A percentile compares a stretch with the other conserved stretches of the same genome.
Evolutionary conservation across 768 basidiomycete species (phyloP).

Genomic region (Agrocybe pediades): DNA sequence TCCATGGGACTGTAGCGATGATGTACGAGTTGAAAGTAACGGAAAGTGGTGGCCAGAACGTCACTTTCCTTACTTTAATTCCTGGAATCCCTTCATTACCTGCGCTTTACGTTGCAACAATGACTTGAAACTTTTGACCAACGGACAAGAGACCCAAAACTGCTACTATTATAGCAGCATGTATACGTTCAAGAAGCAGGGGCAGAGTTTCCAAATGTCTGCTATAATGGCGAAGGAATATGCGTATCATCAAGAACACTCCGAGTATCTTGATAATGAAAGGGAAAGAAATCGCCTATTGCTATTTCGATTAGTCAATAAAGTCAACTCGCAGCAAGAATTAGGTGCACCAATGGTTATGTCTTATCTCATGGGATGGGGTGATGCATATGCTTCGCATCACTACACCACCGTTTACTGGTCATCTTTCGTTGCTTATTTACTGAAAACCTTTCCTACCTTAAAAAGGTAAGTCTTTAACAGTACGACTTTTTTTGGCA

Average conservation of each 20-base stretch:
- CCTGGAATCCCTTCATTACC: slow-evolving; percentile 27
- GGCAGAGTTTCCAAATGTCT: slow-evolving; percentile 31
- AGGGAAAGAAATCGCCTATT: slow-evolving; percentile 25
- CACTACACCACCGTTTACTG: slow-evolving; percentile 37
- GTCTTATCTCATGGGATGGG: slow-evolving; percentile 44
- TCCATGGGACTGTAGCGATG: slow-evolving; percentile 22
- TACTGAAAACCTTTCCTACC: not conserved
- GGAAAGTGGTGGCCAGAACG: slow-evolving; percentile 32
- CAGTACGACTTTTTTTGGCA: too few species aligned
- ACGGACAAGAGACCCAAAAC: slow-evolving; percentile 31
- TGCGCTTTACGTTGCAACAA: slow-evolving; percentile 31
- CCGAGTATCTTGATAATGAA: too few species aligned
- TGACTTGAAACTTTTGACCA: slow-evolving; percentile 39
- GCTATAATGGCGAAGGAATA: slow-evolving; percentile 36
- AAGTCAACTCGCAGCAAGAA: slow-evolving; percentile 34
- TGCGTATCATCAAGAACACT: slow-evolving; percentile 31
- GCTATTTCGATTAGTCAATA: slow-evolving; percentile 33
- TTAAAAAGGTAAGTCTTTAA: too few species aligned
- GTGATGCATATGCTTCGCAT: slow-evolving; percentile 38
- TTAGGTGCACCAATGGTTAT: slow-evolving; percentile 38
- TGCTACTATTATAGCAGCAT: slow-evolving; percentile 38
- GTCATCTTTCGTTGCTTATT: slow-evolving; percentile 2
- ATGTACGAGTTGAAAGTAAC: slow-evolving; percentile 24
- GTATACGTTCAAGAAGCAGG: slow-evolving; percentile 44
- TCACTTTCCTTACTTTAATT: slow-evolving; percentile 23